phyloP scores from a whole-genome alignment of 768 basidiomycete species.

The Porphyrellus cyaneotinctus region DNA sequence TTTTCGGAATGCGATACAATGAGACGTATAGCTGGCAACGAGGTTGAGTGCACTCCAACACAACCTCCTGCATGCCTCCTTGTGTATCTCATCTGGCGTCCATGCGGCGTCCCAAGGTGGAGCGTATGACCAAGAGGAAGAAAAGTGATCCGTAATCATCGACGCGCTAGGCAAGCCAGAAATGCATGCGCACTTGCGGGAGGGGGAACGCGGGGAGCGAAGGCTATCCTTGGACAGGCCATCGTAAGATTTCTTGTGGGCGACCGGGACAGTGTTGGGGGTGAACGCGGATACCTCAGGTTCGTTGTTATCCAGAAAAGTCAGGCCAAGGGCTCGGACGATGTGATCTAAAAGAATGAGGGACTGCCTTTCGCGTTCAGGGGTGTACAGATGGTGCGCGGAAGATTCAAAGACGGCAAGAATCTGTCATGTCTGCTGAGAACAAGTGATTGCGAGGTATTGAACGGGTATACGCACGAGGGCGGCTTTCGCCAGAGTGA shows the following conservation, averaged over 20 bases:
- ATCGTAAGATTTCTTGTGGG: slow-evolving; percentile 32
- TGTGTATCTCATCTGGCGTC: slow-evolving; percentile 50
- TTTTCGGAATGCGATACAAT: slow-evolving; percentile 62
- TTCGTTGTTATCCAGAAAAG: slow-evolving; percentile 54
- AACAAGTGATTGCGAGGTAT: not conserved
- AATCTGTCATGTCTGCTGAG: slow-evolving; percentile 43
- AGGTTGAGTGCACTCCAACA: slow-evolving; percentile 74
- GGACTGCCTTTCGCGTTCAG: slow-evolving; percentile 49
- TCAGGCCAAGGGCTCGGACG: slow-evolving; percentile 52
- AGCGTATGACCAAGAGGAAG: slow-evolving; percentile 43
- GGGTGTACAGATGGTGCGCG: slow-evolving; percentile 61
- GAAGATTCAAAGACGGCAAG: slow-evolving; percentile 76
- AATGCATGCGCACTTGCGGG: slow-evolving; percentile 46
- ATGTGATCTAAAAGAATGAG: slow-evolving; percentile 62
- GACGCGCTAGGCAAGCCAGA: slow-evolving; percentile 34
- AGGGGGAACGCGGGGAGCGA: slow-evolving; percentile 26
- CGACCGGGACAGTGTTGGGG: slow-evolving; percentile 48
- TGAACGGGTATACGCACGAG: slow-evolving; percentile 40
- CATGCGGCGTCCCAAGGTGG: slow-evolving; percentile 63
- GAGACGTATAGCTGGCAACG: slow-evolving; percentile 62
- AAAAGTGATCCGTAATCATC: slow-evolving; percentile 33
- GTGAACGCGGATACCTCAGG: slow-evolving; percentile 49
- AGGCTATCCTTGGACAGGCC: slow-evolving; percentile 25
- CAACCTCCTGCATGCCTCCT: slow-evolving; percentile 70
- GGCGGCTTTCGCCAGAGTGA: slow-evolving; percentile 68